phyloP scores from a whole-genome alignment of 208 protist species.

The Acanthamoeba quina region DNA sequence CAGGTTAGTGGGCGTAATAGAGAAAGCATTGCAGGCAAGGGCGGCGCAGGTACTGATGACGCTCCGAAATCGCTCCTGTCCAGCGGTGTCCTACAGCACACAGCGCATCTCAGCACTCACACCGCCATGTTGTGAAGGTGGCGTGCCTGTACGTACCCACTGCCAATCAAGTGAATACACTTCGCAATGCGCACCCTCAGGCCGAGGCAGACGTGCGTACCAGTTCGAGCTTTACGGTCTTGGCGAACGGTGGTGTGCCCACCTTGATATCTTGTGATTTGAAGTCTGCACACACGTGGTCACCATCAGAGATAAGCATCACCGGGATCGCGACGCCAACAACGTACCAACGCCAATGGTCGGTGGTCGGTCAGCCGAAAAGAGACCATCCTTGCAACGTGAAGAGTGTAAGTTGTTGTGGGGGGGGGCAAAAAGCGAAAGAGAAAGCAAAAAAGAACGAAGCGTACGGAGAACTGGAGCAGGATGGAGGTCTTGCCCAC shows the following conservation, averaged over 20 bases:
- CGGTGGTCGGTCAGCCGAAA: slow-evolving; percentile 2
- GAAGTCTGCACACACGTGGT: background rate
- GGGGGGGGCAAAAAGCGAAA: background rate
- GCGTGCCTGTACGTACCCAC: background rate
- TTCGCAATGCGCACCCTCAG: background rate
- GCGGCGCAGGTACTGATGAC: background rate
- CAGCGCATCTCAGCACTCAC: background rate
- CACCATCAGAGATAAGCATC: background rate
- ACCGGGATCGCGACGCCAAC: background rate
- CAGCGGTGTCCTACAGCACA: background rate
- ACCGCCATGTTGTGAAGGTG: background rate
- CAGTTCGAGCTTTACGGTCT: background rate
- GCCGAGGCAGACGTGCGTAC: background rate
- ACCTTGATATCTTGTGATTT: background rate
- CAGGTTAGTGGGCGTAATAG: no score
- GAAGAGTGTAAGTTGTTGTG: background rate
- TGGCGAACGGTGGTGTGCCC: background rate
- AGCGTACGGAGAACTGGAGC: background rate
- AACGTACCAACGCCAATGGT: background rate
- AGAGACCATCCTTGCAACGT: background rate
- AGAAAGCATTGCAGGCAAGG: background rate
- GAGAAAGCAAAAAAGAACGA: background rate
- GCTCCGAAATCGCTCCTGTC: background rate
- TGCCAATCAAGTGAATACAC: background rate
- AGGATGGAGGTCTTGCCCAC: slow-evolving; percentile 14